Conservation (phyloP, 345 rosid species). For the Rhizophora mangle region DNA sequence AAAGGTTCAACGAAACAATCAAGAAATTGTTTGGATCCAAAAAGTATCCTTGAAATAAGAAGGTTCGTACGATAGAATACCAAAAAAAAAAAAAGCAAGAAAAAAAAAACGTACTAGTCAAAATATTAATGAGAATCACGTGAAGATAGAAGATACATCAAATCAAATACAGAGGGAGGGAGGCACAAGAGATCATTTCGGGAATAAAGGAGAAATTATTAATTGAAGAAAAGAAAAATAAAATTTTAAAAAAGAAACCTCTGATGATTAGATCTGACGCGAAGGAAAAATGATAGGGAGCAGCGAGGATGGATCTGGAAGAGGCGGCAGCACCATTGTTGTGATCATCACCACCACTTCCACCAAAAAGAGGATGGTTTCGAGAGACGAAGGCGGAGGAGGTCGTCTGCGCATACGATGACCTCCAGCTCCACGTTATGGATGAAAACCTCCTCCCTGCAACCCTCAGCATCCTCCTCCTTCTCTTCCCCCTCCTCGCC, state of each 20-base stretch:
- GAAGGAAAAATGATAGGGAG: slow-evolving; percentile 21
- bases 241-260: slow-evolving; percentile 36
- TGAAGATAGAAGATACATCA: too few species aligned
- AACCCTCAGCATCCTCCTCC: slow-evolving; percentile 57
- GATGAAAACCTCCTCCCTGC: slow-evolving; percentile 74
- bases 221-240: background rate
- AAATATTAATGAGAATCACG: too few species aligned
- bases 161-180: background rate
- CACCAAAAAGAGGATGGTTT: slow-evolving; percentile 24
- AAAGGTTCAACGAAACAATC: too few species aligned
- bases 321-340: slow-evolving; percentile 8
- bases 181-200: background rate
- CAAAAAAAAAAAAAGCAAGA: too few species aligned
- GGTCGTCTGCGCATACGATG: slow-evolving; percentile 34
- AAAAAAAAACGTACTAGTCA: too few species aligned
- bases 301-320: slow-evolving; percentile 36
- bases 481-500: background rate
- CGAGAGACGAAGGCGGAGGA: slow-evolving; percentile 35
- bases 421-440: slow-evolving; percentile 33
- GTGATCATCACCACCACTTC: background rate
- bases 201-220: background rate
- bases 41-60: too few species aligned
- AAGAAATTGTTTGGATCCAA: too few species aligned
- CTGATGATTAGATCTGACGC: slow-evolving; percentile 41
- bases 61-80: too few species aligned